Percentiles rank a stretch among this genome's conserved stretches.
Conservation (phyloP, 2,329 filamentous ascomycete genomes). For the Alternaria infectoria region DNA sequence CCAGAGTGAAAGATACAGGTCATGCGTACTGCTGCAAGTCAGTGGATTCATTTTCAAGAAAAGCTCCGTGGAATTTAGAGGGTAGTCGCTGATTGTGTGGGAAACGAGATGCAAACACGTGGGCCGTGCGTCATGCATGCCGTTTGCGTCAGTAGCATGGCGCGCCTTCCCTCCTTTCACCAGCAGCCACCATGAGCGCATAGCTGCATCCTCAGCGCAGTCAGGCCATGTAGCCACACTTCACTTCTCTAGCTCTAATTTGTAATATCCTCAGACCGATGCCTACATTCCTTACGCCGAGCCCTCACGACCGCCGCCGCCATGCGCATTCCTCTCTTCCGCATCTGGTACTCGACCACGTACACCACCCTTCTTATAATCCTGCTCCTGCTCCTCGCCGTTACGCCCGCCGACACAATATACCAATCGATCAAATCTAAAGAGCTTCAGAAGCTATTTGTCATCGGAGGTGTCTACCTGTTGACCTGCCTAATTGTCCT, state of each 20-base stretch:
- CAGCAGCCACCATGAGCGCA: slow-evolving; percentile 13
- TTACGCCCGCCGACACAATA: slow-evolving; percentile 80
- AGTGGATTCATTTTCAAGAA: background rate
- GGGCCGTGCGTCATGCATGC: slow-evolving; percentile 24
- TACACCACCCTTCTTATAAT: slow-evolving; percentile 80
- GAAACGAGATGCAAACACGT: slow-evolving; percentile 16
- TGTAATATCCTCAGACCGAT: slow-evolving; percentile 31
- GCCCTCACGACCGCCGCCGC: slow-evolving; percentile 11
- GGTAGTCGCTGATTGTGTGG: background rate
- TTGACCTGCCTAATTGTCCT: slow-evolving; percentile 72
- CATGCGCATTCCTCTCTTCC: slow-evolving; percentile 67
- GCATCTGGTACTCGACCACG: slow-evolving; percentile 79
- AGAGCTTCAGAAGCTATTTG: slow-evolving; percentile 81
- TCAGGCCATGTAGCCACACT: slow-evolving; percentile 25
- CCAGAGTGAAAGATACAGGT: background rate
- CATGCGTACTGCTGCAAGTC: background rate
- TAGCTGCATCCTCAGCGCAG: slow-evolving; percentile 15
- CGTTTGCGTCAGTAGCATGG: slow-evolving; percentile 28
- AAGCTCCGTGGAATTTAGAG: background rate
- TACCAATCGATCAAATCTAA: slow-evolving; percentile 72
- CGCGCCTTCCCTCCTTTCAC: slow-evolving; percentile 19
- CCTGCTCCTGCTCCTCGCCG: slow-evolving; percentile 73
- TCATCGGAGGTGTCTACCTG: slow-evolving; percentile 77
- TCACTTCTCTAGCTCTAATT: slow-evolving; percentile 25
- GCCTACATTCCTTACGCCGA: slow-evolving; percentile 21